These are phyloP conservation scores for Eragrostis nindensis DNA, from an alignment of 176 grass and related monocot genomes.

Conservation along the genomic window DNA sequence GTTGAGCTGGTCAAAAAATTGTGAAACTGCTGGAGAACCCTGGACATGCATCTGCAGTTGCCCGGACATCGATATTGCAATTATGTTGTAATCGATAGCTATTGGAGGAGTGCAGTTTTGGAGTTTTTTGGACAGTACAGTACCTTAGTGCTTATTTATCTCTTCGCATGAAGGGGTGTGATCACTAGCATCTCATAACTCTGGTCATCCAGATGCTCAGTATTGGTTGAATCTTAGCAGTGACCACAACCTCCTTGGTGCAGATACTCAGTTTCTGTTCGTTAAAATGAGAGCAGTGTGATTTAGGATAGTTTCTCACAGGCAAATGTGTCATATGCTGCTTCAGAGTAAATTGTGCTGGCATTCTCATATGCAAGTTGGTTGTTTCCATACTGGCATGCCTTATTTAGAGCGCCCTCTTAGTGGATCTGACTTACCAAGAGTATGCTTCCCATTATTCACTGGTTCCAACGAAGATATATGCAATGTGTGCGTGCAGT, in stretches of 20 bases:
- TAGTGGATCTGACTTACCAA: slow-evolving; percentile 28
- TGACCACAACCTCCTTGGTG: slow-evolving; percentile 18
- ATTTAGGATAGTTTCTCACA: slow-evolving; percentile 39
- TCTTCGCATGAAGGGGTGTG: slow-evolving; percentile 23
- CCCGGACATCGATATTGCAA: slow-evolving; percentile 10
- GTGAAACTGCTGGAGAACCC: slow-evolving; percentile 30
- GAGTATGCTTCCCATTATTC: slow-evolving; percentile 11
- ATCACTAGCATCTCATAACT: slow-evolving; percentile 14
- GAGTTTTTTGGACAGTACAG: slow-evolving; percentile 17
- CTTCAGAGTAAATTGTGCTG: slow-evolving; percentile 37
- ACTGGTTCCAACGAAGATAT: not conserved
- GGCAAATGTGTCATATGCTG: slow-evolving; percentile 27
- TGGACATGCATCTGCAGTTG: slow-evolving; percentile 28
- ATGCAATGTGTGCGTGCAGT: not conserved
- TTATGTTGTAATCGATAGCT: slow-evolving; percentile 22
- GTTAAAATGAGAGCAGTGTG: slow-evolving; percentile 28
- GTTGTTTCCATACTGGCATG: slow-evolving; percentile 9
- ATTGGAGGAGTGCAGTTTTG: slow-evolving; percentile 28
- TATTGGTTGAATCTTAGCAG: slow-evolving; percentile 14
- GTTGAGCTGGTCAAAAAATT: slow-evolving; percentile 41
- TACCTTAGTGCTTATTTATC: slow-evolving; percentile 19
- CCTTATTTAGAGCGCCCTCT: slow-evolving; percentile 18
- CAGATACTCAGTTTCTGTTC: slow-evolving; percentile 4
- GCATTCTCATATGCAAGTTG: slow-evolving; percentile 13
- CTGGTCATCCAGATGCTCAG: slow-evolving; percentile 16